These are phyloP conservation scores for Lentinus brumalis DNA, from an alignment of 768 basidiomycete species.

Conservation along the genomic window DNA sequence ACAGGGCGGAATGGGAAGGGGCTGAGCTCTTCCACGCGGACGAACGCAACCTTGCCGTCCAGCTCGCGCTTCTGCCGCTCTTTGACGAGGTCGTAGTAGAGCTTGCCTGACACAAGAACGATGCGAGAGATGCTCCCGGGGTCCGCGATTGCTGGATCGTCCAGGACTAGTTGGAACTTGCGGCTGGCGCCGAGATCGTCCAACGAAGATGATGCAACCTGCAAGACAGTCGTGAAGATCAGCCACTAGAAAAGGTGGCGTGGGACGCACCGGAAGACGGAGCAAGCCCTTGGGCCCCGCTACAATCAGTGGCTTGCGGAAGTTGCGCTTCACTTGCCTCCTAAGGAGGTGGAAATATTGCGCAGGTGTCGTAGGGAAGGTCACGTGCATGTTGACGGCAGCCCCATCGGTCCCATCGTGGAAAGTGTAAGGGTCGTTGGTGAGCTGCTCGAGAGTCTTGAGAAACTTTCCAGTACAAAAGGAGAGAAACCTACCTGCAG, in stretches of 20 bases:
- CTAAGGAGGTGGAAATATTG: constrained; percentile 95
- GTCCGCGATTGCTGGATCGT: constrained; percentile 45
- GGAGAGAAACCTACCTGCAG: constrained; percentile 59
- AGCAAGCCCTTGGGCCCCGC: constrained; percentile 85
- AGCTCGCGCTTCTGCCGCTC: constrained; percentile 56
- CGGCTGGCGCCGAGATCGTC: constrained; percentile 61
- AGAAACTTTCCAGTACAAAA: not conserved
- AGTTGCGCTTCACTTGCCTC: constrained; percentile 82
- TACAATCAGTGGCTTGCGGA: constrained; percentile 83
- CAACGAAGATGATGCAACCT: constrained; percentile 77
- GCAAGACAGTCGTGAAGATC: not conserved
- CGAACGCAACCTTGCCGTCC: constrained; percentile 56
- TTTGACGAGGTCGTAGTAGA: constrained; percentile 85
- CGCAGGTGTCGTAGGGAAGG: constrained; percentile 85
- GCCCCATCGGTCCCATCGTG: constrained; percentile 29
- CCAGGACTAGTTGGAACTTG: constrained; percentile 68
- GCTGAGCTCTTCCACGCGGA: constrained; percentile 83
- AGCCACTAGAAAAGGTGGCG: not conserved
- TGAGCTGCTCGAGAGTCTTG: constrained; percentile 49
- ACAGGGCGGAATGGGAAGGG: constrained; percentile 82
- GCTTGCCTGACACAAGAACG: constrained; percentile 78
- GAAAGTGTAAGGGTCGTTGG: constrained; percentile 64
- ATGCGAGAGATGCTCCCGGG: constrained; percentile 54
- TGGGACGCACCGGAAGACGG: constrained; percentile 64
- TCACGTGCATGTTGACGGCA: constrained; percentile 84